Conservation (phyloP, 208 protist species). For the Crithidia sp. region DNA sequence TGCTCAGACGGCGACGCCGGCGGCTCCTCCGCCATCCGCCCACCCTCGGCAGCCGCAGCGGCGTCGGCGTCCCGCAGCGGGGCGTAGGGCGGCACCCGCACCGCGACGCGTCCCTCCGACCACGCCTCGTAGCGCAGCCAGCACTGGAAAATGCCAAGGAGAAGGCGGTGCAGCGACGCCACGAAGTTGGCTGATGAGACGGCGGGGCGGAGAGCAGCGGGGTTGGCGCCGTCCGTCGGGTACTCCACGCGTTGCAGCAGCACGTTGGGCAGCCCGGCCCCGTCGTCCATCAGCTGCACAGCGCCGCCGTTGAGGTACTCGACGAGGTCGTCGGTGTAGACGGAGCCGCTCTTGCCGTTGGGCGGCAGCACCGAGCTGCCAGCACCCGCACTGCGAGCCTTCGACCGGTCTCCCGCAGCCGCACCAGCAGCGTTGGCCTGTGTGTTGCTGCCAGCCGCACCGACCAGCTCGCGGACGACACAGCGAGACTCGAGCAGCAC, state of each 20-base stretch:
- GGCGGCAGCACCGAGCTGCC: not conserved
- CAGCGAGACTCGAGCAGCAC: constrained; percentile 32
- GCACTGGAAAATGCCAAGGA: constrained; percentile 35
- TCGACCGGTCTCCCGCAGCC: not conserved
- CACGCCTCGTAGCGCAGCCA: constrained; percentile 41
- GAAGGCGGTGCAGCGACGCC: constrained; percentile 14
- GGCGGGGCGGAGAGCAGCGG: constrained; percentile 15
- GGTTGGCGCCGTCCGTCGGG: constrained; percentile 19
- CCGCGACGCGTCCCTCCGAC: constrained; percentile 15
- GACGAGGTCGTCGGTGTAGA: constrained; percentile 21
- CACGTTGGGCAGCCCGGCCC: constrained; percentile 23
- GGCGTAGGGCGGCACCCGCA: constrained; percentile 50
- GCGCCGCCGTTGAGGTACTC: constrained; percentile 7
- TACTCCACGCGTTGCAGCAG: constrained; percentile 29
- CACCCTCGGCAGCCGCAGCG: constrained; percentile 1
- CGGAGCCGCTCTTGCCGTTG: not conserved
- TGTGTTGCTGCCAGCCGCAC: not conserved
- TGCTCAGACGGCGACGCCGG: not conserved
- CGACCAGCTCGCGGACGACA: constrained; percentile 22
- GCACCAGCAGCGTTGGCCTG: not conserved
- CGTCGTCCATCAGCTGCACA: constrained; percentile 3
- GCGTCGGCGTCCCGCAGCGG: constrained; percentile 40
- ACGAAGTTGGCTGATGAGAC: constrained; percentile 37
- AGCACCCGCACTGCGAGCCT: constrained; percentile 3
- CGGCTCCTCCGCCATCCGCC: constrained; percentile 10